Base-by-base conservation (phyloP, 2,329 filamentous ascomycete genomes). In the Dactylellina parvicollis region DNA sequence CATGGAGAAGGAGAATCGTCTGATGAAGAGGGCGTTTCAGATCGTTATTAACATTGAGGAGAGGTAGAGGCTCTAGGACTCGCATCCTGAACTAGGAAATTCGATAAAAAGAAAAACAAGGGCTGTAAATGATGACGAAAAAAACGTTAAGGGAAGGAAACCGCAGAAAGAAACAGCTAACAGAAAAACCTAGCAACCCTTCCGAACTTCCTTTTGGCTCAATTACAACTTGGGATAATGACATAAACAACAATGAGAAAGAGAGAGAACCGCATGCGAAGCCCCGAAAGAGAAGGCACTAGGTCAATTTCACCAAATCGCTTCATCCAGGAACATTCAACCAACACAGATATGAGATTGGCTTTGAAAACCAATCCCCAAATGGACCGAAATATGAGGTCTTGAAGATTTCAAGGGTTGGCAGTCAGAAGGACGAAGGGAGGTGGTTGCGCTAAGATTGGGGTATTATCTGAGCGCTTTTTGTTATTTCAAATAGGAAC, bases 301-400 rank as follows among this genome's bases (percentile, higher is more conserved):
- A 73, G 69, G 60, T 73, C 69, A 61, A 61, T 32, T 60, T 66
- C 42, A 60, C 57, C 36, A 66, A 66, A 73, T 73, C 69, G 69
- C 69, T 73, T 61, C 69, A 73, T 73, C 57, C 50, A 54, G 59
- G 54, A 60, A 73, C 69, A 38, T 60, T 50, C 47, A 30, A 24
- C 4, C 2, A 34, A 55, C 55, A 54, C 20, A 46, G 36, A 61
- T 69, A 67, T 67, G 46, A 40, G 36, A 38, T 34, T 22, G 60
- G 26, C 36, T 38, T 44, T 18, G 12, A 54, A n/a, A n/a, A n/a
- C n/a, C n/a, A n/a, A n/a, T n/a, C n/a, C n/a, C n/a, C n/a, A n/a
- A n/a, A n/a, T n/a, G n/a, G n/a, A n/a, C n/a, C n/a, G n/a, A n/a
- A n/a, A 62, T 49, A 54, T 24, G 10, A 44, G 40, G 30, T 16